Base-by-base conservation (phyloP, 805 yeast genomes). In the Metschnikowia corniflorae region DNA sequence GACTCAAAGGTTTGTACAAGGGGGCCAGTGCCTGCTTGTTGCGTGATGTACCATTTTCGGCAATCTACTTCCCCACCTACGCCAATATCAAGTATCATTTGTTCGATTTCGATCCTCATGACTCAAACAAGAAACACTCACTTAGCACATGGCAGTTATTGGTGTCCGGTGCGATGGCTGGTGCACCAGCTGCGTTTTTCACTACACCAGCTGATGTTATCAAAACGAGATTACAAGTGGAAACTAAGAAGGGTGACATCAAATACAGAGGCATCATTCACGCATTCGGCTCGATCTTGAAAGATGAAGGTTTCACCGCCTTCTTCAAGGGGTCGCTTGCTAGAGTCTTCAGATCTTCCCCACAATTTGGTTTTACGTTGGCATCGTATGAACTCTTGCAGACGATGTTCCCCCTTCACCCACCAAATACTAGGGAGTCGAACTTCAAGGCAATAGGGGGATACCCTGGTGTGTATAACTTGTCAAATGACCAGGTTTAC, bases 151-250 rank as follows among this genome's bases (percentile, higher is more conserved):
- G 91, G 83, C 95, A 91, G 62, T 69, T 93, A 47, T 74, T 91
- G 42, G 59, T 77, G 4, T 77, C 94, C 43, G 98, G 98, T 61
- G 97, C 95, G 8, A 58, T 89, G 46, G 97, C 98, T 10, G 98
- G 97, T 57, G 87, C 94, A 70, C 98, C 98, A 7, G 94, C 97
- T 20, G 97, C 97, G 8, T 91, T 84, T 60, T 68, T 89, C 48
- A 91, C 98, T 2, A 91, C 98, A 0, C 98, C 98, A 2, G 88
- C 87, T 54, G 98, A 91, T 70, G 97, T 91, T 32, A 85, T 93
- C 53, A 91, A 91, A 68, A 91, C 98, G 3, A 80, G 97, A 62
- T 69, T 91, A 46, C 98, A 91, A 66, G 80, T 87, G 42, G 94
- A 81, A 58, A 72, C 86, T 5, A 78, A 82, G 44, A 65, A 73